Conservation (phyloP, 202 grass and related monocot species). For the Setaria viridis region DNA sequence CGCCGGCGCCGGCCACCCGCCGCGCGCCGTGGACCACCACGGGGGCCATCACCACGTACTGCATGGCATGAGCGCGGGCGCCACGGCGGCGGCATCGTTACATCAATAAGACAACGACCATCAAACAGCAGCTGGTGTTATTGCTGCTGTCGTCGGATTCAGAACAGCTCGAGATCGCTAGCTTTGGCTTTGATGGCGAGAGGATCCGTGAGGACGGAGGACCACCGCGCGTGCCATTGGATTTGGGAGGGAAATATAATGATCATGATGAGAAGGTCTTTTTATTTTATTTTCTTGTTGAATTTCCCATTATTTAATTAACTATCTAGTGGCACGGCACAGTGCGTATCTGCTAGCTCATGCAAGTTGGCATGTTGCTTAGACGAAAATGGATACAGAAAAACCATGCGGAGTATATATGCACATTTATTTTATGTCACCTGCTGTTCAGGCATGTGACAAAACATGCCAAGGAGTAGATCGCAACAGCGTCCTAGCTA, state of each 20-base stretch:
- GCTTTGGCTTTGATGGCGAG: constrained; percentile 7
- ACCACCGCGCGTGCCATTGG: neutral
- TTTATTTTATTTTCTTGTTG: too few species aligned
- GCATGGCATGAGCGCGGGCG: neutral
- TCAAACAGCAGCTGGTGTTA: neutral
- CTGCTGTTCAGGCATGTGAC: neutral
- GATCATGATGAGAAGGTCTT: too few species aligned
- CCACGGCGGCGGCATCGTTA: neutral
- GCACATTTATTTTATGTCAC: neutral
- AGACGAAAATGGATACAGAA: neutral
- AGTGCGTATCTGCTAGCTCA: neutral
- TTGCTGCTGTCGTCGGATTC: neutral
- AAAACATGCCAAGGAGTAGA: neutral
- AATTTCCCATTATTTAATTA: too few species aligned
- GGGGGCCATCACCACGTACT: constrained; percentile 88
- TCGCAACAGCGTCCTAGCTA: neutral
- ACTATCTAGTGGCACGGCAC: too few species aligned
- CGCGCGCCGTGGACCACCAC: constrained; percentile 55
- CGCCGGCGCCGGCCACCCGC: constrained; percentile 43
- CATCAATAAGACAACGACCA: neutral
- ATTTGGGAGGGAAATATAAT: neutral
- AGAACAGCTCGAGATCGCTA: too few species aligned
- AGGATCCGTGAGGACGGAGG: neutral
- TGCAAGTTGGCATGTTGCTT: neutral
- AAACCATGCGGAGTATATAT: neutral